Evolutionary conservation across 108 stramenopile species (phyloP).

Genomic region (Parmales sp.): DNA sequence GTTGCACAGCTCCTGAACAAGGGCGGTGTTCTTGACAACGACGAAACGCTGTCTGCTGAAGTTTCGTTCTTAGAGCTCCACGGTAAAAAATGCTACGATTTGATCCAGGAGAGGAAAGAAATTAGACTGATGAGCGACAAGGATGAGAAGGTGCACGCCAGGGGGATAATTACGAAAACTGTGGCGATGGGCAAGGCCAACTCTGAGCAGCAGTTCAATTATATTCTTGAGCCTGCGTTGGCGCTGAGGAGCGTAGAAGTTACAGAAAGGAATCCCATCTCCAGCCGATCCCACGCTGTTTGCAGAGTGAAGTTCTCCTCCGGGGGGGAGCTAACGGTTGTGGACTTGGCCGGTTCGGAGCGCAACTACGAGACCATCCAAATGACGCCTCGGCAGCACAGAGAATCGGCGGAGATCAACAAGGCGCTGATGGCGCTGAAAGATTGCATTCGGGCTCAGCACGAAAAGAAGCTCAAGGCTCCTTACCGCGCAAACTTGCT

Average conservation of each 20-base stretch:
- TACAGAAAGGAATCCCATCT: not conserved
- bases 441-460: conserved; percentile 92
- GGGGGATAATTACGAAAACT: not conserved
- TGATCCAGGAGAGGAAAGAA: conserved; percentile 3
- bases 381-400: conserved; percentile 12
- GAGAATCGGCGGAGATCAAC: conserved; percentile 95
- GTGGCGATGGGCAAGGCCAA: not conserved
- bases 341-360: conserved; percentile 38
- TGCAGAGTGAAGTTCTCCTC: not conserved
- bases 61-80: conserved; percentile 17
- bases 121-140: not conserved
- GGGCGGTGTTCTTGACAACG: not conserved
- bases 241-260: not conserved
- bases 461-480: conserved; percentile 58
- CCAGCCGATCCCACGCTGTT: not conserved
- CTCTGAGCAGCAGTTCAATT: not conserved
- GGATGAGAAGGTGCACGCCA: not conserved
- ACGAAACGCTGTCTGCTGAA: not conserved
- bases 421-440: conserved; percentile 87
- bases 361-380: conserved; percentile 23
- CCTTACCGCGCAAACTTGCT: conserved; percentile 95
- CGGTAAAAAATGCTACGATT: conserved; percentile 18
- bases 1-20: not conserved
- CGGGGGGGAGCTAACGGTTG: conserved; percentile 12
- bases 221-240: not conserved